Base-by-base conservation (phyloP, 768 basidiomycete species). In the Suillus brevipes region DNA sequence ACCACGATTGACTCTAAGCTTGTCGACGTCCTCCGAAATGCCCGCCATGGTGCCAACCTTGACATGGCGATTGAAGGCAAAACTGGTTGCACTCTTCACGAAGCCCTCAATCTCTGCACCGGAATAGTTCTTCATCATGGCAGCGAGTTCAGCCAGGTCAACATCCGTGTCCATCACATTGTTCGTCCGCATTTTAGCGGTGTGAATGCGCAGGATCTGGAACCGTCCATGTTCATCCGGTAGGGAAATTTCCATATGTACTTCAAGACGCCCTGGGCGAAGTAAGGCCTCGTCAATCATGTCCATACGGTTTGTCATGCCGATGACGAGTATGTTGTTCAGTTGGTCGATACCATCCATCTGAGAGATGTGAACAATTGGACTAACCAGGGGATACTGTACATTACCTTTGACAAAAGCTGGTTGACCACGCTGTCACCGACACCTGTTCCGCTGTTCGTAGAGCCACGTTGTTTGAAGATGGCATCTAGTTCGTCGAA, bases 351-450 rank as follows among this genome's bases (percentile, higher is more conserved):
- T 97, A 81, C 97, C 97, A 70, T 99, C 97, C 95, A 99, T 97
- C 95, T 97, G 69, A 10, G 37, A 55, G 6, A 8, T 18, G 63
- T 76, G 37, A 76, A 59, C 8, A 34, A 60, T n/a, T 10, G 10
- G 64, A 28, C 7, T 52, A 28, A 7, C 6, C 10, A 45, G 47
- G 14, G 28, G 40, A 16, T 16, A n/a, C 55, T n/a, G 42, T 47
- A 10, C 64, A 81, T 13, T 52, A 91, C 95, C 86, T 99, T 99
- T 31, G 97, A 97, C 18, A 99, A 83, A 57, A 99, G 85, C 79
- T 99, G 97, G 78, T 99, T 99, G 77, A 99, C 97, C 23, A 99
- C 93, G 23, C 90, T 98, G 76, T 99, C 97, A n/a, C 95, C 97
- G 6, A 99, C 97, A 55, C 97, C 97, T 10, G 97, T 99, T 2